Conservation (phyloP, 2,329 filamentous ascomycete genomes). For the Scytalidium lignicola region DNA sequence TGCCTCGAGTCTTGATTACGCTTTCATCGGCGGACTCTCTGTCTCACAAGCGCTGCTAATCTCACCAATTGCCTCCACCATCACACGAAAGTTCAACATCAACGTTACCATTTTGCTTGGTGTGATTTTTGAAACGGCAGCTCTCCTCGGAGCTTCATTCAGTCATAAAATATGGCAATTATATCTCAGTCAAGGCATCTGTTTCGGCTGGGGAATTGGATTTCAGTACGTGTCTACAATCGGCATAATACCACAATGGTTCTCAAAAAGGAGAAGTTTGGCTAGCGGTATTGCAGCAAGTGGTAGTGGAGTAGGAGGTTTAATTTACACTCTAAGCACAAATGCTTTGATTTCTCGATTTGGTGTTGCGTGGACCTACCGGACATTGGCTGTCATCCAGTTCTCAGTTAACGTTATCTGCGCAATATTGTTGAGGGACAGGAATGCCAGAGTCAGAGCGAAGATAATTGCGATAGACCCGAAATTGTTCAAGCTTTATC, state of each 20-base stretch:
- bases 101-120: conserved; percentile 45
- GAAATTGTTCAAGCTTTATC: conserved; percentile 29
- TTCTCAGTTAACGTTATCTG: conserved; percentile 52
- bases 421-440: conserved; percentile 56
- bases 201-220: conserved; percentile 57
- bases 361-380: conserved; percentile 48
- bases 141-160: conserved; percentile 49
- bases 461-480: conserved; percentile 6
- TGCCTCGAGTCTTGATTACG: conserved; percentile 49
- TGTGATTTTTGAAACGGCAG: conserved; percentile 40
- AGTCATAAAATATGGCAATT: conserved; percentile 53
- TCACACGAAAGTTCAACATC: conserved; percentile 42
- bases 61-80: conserved; percentile 46
- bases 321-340: conserved; percentile 44
- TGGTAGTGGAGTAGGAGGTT: conserved; percentile 49
- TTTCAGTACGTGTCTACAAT: conserved; percentile 52
- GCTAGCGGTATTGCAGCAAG: conserved; percentile 51
- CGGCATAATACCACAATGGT: conserved; percentile 55
- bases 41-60: conserved; percentile 45
- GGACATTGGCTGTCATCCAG: conserved; percentile 51
- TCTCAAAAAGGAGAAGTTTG: conserved; percentile 44
- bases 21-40: conserved; percentile 52
- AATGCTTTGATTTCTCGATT: conserved; percentile 46
- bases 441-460: conserved; percentile 24
- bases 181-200: conserved; percentile 53